Evolutionary conservation across 495 filamentous ascomycete species (phyloP).

Genomic region (Penicillium paradoxum): DNA sequence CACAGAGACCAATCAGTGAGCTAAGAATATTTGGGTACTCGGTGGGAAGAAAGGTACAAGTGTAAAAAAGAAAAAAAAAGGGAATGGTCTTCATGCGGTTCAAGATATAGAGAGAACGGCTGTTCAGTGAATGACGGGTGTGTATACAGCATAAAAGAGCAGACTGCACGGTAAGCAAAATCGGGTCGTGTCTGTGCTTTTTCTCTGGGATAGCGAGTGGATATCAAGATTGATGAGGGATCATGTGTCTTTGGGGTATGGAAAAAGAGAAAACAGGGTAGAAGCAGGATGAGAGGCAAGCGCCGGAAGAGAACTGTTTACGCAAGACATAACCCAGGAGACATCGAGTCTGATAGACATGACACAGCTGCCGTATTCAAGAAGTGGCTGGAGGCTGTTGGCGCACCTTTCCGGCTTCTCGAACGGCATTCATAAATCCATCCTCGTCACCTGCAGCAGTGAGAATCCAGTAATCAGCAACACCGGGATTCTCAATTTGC

Average conservation of each 20-base stretch:
- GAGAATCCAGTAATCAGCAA: slow-evolving; percentile 43
- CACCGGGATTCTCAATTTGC: slow-evolving; percentile 32
- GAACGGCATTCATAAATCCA: slow-evolving; percentile 63
- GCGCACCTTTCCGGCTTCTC: slow-evolving; percentile 63
- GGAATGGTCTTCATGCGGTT: slow-evolving; percentile 3
- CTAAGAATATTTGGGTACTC: neutral
- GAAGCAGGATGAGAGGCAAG: too few species aligned
- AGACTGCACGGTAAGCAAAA: neutral
- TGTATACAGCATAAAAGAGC: neutral
- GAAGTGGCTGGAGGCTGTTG: slow-evolving; percentile 11
- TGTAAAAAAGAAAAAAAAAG: neutral
- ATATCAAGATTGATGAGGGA: neutral
- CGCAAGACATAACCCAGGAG: neutral
- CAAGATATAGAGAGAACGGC: slow-evolving; percentile 8
- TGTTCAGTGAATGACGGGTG: neutral
- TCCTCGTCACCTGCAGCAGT: slow-evolving; percentile 54
- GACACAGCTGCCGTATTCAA: neutral
- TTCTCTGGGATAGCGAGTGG: slow-evolving; percentile 2
- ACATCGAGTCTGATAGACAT: neutral
- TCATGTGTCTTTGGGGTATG: neutral
- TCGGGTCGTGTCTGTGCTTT: neutral
- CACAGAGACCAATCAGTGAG: neutral
- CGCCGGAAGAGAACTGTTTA: neutral
- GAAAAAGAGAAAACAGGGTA: neutral
- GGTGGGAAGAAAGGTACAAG: neutral